Evolutionary conservation across 345 rosid species (phyloP).

Genomic region (Balakata baccata): DNA sequence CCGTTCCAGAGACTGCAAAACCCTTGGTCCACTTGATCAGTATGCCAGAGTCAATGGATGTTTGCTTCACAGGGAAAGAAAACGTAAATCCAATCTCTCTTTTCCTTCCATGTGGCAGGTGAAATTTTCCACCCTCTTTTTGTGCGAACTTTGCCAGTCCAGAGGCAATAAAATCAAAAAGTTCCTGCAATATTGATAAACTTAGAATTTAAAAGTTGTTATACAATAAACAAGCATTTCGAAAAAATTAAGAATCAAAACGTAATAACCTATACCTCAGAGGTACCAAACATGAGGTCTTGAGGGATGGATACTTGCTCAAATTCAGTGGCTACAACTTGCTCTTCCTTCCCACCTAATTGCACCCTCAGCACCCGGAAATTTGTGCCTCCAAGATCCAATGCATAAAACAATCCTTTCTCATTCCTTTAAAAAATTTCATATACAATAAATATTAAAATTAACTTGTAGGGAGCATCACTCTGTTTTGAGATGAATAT

Average conservation of each 20-base stretch:
- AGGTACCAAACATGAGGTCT: constrained; percentile 70
- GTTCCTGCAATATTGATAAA: constrained; percentile 40
- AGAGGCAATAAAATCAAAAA: constrained; percentile 74
- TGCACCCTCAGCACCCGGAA: constrained; percentile 73
- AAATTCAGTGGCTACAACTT: constrained; percentile 57
- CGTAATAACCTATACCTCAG: constrained; percentile 45
- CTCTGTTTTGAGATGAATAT: background rate
- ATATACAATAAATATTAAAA: background rate
- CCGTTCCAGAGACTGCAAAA: constrained; percentile 83
- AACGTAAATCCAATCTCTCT: constrained; percentile 87
- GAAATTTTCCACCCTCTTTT: constrained; percentile 52
- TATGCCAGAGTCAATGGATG: constrained; percentile 71
- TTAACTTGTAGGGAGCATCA: background rate
- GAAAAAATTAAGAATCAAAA: background rate
- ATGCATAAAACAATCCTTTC: constrained; percentile 78
- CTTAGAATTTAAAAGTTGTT: background rate
- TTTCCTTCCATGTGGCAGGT: constrained; percentile 48
- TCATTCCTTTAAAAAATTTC: constrained; percentile 46
- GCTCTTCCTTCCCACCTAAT: constrained; percentile 63
- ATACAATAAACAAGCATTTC: background rate
- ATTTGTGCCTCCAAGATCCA: constrained; percentile 92
- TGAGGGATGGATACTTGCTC: constrained; percentile 69
- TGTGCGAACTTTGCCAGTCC: constrained; percentile 51
- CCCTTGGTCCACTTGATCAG: constrained; percentile 87
- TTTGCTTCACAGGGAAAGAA: constrained; percentile 80